Conservation (phyloP, 805 yeast genomes). For the Scheffersomyces lignosus region DNA sequence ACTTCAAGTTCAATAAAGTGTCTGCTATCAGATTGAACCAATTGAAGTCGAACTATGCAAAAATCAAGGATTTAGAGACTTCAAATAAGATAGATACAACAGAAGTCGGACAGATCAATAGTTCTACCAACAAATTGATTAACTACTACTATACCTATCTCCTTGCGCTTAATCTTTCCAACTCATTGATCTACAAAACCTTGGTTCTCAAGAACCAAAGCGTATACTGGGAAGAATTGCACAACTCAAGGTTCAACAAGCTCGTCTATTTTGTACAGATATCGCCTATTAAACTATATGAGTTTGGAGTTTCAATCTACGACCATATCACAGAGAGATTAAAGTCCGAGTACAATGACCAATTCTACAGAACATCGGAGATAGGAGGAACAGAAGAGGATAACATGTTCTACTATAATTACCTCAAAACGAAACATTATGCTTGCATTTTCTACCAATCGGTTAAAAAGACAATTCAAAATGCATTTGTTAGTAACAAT, state of each 20-base stretch:
- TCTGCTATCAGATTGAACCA: conserved; percentile 5
- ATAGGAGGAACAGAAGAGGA: conserved; percentile 16
- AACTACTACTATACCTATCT: conserved; percentile 24
- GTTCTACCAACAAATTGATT: conserved; percentile 11
- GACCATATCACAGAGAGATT: conserved; percentile 5
- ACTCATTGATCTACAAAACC: conserved; percentile 33
- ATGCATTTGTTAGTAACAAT: conserved; percentile 10
- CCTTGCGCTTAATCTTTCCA: conserved; percentile 29
- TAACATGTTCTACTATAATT: conserved; percentile 10
- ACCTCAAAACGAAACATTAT: conserved; percentile 10
- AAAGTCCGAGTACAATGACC: conserved; percentile 1
- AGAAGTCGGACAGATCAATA: background rate
- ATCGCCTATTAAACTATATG: conserved; percentile 26
- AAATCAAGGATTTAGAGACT: background rate
- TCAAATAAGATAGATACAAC: background rate
- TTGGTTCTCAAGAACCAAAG: conserved; percentile 31
- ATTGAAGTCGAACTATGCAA: conserved; percentile 2
- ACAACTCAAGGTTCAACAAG: conserved; percentile 24
- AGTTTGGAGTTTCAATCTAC: conserved; percentile 11
- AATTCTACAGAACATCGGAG: conserved; percentile 2
- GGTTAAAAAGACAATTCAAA: conserved; percentile 5
- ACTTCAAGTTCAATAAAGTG: conserved; percentile 10
- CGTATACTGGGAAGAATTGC: conserved; percentile 35
- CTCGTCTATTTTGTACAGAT: conserved; percentile 35
- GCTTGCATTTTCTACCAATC: conserved; percentile 4